phyloP scores from a whole-genome alignment of 2,329 filamentous ascomycete species.

The Talaromyces sp. region DNA sequence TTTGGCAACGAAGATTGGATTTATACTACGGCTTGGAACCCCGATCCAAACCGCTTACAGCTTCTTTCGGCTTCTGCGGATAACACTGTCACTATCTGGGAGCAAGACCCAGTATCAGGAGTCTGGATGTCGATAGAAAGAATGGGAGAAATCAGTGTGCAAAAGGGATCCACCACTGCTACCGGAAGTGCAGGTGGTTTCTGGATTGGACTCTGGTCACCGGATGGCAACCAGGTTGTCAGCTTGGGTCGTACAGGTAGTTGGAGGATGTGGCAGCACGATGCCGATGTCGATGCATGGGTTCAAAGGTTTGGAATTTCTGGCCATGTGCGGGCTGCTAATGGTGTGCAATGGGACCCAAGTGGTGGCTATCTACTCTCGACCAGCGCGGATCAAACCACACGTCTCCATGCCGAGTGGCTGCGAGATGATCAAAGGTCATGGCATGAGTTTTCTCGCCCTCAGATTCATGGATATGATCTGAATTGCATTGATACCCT shows the following conservation, averaged over 20 bases:
- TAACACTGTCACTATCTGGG: slow-evolving; percentile 93
- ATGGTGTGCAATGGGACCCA: slow-evolving; percentile 80
- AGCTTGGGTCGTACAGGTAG: slow-evolving; percentile 89
- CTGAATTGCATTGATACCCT: slow-evolving; percentile 89
- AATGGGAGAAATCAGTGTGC: slow-evolving; percentile 88
- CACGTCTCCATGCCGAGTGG: slow-evolving; percentile 83
- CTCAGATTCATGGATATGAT: slow-evolving; percentile 98
- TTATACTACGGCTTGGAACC: slow-evolving; percentile 80
- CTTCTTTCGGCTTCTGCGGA: slow-evolving; percentile 91
- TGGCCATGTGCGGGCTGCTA: slow-evolving; percentile 81
- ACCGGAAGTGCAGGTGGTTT: slow-evolving; percentile 96
- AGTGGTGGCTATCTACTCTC: slow-evolving; percentile 83
- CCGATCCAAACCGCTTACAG: slow-evolving; percentile 60
- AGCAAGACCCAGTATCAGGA: slow-evolving; percentile 77
- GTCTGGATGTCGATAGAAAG: slow-evolving; percentile 87
- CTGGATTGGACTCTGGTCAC: slow-evolving; percentile 93
- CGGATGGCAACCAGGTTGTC: slow-evolving; percentile 71
- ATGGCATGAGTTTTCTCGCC: slow-evolving; percentile 95
- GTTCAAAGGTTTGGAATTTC: slow-evolving; percentile 73
- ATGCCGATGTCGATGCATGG: slow-evolving; percentile 68
- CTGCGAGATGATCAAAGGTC: slow-evolving; percentile 56
- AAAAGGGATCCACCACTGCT: slow-evolving; percentile 94
- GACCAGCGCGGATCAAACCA: slow-evolving; percentile 90
- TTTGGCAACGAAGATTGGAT: slow-evolving; percentile 99
- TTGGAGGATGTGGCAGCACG: slow-evolving; percentile 83